Evolutionary conservation across 2,329 filamentous ascomycete species (phyloP).

Genomic region (Colletotrichum tamarilloi): DNA sequence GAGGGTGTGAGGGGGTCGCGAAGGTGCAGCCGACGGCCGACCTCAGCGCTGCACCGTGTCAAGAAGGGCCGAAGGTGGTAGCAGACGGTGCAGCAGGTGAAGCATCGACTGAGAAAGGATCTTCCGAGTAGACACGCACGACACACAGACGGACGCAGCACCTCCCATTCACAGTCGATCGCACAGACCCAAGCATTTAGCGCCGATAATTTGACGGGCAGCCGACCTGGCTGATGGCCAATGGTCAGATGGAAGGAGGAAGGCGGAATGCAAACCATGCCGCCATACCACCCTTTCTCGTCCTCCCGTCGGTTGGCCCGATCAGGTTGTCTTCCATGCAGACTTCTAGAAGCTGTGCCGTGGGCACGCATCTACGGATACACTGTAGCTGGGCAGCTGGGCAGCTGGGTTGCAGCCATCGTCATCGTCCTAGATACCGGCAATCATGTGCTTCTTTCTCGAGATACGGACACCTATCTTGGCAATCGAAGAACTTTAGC

Average conservation of each 20-base stretch:
- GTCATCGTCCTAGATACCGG: too few species aligned
- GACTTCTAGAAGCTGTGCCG: constrained; percentile 23
- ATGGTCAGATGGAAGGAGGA: neutral
- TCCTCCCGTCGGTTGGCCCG: constrained; percentile 10
- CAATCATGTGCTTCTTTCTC: too few species aligned
- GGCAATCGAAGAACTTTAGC: too few species aligned
- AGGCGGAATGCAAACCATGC: neutral
- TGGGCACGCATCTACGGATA: neutral
- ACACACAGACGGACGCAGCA: too few species aligned
- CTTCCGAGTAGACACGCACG: too few species aligned
- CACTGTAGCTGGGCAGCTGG: neutral
- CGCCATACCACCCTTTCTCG: neutral
- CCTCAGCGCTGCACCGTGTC: too few species aligned
- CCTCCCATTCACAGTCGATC: neutral
- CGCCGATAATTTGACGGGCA: constrained; percentile 19
- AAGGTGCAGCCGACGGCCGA: too few species aligned
- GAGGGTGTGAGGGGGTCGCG: too few species aligned
- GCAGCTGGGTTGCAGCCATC: neutral
- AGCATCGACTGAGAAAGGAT: too few species aligned
- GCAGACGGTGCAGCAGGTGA: too few species aligned
- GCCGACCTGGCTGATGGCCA: neutral
- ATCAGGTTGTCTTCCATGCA: constrained; percentile 20
- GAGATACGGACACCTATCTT: too few species aligned
- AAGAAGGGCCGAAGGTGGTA: too few species aligned
- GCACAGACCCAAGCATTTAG: neutral